A percentile compares a stretch with the other conserved stretches of the same genome.
Conservation (phyloP, 768 basidiomycete genomes). For the Lactarius tabidus region DNA sequence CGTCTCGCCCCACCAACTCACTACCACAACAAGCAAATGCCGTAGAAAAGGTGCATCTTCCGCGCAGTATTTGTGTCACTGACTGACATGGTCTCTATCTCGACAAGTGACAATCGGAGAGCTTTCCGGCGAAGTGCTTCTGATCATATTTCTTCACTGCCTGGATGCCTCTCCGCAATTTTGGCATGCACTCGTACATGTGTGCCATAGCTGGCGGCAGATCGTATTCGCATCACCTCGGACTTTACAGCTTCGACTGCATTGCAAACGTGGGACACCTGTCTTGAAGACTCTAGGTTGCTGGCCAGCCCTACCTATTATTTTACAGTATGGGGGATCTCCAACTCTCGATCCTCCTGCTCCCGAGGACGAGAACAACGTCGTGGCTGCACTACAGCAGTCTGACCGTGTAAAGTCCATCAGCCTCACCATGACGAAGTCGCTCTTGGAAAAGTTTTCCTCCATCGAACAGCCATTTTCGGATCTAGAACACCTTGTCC, state of each 20-base stretch:
- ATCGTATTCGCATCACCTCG: neutral
- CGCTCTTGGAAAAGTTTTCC: neutral
- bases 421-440: neutral
- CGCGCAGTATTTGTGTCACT: neutral
- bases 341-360: neutral
- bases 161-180: neutral
- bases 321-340: neutral
- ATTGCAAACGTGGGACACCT: neutral
- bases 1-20: neutral
- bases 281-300: neutral
- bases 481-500: neutral
- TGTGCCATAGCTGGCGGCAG: neutral
- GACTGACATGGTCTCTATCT: neutral
- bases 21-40: neutral
- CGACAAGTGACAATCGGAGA: neutral
- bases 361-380: neutral
- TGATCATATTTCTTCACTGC: neutral
- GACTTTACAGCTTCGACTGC: neutral
- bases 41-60: neutral
- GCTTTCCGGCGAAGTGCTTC: neutral
- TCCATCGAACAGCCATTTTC: neutral
- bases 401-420: neutral
- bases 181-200: neutral
- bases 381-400: neutral
- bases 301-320: neutral